Percentiles rank a stretch among this genome's conserved stretches.
phyloP scores from a whole-genome alignment of 2,329 filamentous ascomycete species.

The Didymella arachidicola region DNA sequence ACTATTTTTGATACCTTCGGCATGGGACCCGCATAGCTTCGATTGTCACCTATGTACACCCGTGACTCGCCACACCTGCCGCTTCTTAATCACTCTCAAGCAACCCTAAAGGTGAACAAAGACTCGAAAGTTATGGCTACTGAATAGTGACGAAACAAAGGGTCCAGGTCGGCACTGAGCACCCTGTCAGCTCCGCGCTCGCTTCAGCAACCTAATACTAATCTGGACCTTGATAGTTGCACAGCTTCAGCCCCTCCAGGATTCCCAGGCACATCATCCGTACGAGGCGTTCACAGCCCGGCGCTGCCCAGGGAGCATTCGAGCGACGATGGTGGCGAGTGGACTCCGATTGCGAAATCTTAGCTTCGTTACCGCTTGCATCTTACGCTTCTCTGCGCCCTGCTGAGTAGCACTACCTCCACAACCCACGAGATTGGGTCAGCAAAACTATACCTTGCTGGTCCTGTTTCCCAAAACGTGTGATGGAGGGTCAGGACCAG shows the following conservation, averaged over 20 bases:
- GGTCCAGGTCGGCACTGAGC: slow-evolving; percentile 30
- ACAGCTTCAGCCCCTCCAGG: slow-evolving; percentile 41
- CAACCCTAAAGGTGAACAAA: not conserved
- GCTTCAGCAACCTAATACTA: slow-evolving; percentile 41
- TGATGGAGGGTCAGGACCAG: slow-evolving; percentile 40
- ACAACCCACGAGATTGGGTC: slow-evolving; percentile 29
- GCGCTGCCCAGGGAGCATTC: slow-evolving; percentile 28
- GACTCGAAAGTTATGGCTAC: not conserved
- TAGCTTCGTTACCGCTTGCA: slow-evolving; percentile 32
- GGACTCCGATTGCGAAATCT: slow-evolving; percentile 39
- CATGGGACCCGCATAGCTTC: slow-evolving; percentile 2
- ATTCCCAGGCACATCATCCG: slow-evolving; percentile 29
- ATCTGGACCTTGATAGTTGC: slow-evolving; percentile 48
- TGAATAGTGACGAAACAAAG: slow-evolving; percentile 13
- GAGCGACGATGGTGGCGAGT: slow-evolving; percentile 40
- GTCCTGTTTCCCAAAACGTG: slow-evolving; percentile 30
- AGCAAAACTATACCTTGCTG: slow-evolving; percentile 28
- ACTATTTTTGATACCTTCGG: slow-evolving; percentile 1
- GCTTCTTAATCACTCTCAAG: not conserved
- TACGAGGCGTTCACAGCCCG: slow-evolving; percentile 37
- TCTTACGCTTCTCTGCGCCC: slow-evolving; percentile 29
- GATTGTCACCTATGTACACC: not conserved
- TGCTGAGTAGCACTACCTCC: slow-evolving; percentile 37
- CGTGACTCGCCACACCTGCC: not conserved
- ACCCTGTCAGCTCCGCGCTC: slow-evolving; percentile 30